Conservation (phyloP, 495 filamentous ascomycete species). For the Hamigera avellanea region DNA sequence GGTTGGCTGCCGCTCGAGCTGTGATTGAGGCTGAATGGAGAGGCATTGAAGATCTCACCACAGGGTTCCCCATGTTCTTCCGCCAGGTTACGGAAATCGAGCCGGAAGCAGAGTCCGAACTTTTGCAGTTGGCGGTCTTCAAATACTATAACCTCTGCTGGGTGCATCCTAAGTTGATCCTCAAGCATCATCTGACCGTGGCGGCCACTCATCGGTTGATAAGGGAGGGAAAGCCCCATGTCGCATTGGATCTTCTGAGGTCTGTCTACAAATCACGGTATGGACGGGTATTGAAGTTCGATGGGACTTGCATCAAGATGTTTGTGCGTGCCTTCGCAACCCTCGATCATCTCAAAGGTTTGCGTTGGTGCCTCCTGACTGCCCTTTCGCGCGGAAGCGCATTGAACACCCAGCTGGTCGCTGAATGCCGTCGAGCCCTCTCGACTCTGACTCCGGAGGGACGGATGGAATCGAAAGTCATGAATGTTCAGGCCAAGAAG, state of each 20-base stretch:
- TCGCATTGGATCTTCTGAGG: conserved; percentile 23
- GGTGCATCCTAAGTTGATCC: conserved; percentile 12
- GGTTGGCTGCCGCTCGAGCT: conserved; percentile 16
- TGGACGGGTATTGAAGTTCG: conserved; percentile 19
- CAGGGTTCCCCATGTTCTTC: conserved; percentile 27
- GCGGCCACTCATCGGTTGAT: conserved; percentile 22
- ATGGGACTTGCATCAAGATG: conserved; percentile 31
- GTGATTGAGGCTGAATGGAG: conserved; percentile 23
- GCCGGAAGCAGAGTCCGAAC: conserved; percentile 7
- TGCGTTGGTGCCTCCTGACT: conserved; percentile 34
- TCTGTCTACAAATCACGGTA: conserved; percentile 29
- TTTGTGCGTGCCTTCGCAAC: conserved; percentile 25
- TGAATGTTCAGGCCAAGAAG: too few species aligned
- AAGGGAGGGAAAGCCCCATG: conserved; percentile 6
- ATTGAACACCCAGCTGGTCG: conserved; percentile 18
- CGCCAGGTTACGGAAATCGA: conserved; percentile 22
- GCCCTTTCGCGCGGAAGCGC: conserved; percentile 21
- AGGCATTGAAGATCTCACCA: conserved; percentile 9
- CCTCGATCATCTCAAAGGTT: conserved; percentile 18
- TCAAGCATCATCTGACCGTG: conserved; percentile 25
- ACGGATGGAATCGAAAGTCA: too few species aligned
- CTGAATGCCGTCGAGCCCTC: conserved; percentile 21
- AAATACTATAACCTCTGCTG: conserved; percentile 30
- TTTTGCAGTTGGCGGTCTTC: conserved; percentile 26
- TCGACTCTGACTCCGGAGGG: too few species aligned